Percentiles rank a stretch among this genome's conserved stretches.
These are phyloP conservation scores for Hemileccinum impolitum DNA, from an alignment of 768 basidiomycete genomes.

Conservation along the genomic window DNA sequence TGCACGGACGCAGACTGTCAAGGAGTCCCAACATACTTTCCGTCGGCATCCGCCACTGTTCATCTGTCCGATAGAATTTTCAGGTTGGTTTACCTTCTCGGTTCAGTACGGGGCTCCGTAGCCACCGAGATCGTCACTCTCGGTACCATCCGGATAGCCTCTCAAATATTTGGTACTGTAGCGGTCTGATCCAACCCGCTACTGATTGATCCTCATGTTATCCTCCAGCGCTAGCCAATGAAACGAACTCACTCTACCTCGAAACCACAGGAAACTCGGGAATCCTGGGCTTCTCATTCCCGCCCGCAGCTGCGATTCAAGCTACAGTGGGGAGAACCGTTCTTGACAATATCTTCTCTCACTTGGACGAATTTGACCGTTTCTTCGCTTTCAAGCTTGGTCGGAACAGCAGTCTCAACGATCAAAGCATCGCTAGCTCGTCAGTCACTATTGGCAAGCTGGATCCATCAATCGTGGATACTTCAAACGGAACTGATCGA, in stretches of 20 bases:
- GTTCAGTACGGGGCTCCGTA: conserved; percentile 51
- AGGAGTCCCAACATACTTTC: conserved; percentile 40
- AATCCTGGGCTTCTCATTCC: conserved; percentile 53
- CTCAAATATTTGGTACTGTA: conserved; percentile 46
- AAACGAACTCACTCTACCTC: conserved; percentile 42
- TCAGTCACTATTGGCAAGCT: conserved; percentile 53
- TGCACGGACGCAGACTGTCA: conserved; percentile 46
- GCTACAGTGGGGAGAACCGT: conserved; percentile 42
- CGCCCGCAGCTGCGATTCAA: conserved; percentile 45
- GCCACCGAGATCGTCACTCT: conserved; percentile 45
- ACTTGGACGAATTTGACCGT: conserved; percentile 36
- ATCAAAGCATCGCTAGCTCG: conserved; percentile 27
- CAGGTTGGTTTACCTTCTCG: conserved; percentile 48
- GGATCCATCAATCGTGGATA: conserved; percentile 31
- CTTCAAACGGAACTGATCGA: conserved; percentile 28
- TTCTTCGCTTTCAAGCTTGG: conserved; percentile 54
- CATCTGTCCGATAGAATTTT: conserved; percentile 36
- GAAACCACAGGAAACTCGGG: conserved; percentile 49
- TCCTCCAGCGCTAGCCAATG: conserved; percentile 42
- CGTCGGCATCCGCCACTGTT: conserved; percentile 30
- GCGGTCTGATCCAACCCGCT: neutral
- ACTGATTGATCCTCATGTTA: neutral
- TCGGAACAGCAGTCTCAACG: conserved; percentile 22
- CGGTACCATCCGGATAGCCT: conserved; percentile 42
- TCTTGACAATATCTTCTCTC: conserved; percentile 46